phyloP scores from a whole-genome alignment of 2,329 filamentous ascomycete genomes.

The Phyllosticta citribraziliensis region DNA sequence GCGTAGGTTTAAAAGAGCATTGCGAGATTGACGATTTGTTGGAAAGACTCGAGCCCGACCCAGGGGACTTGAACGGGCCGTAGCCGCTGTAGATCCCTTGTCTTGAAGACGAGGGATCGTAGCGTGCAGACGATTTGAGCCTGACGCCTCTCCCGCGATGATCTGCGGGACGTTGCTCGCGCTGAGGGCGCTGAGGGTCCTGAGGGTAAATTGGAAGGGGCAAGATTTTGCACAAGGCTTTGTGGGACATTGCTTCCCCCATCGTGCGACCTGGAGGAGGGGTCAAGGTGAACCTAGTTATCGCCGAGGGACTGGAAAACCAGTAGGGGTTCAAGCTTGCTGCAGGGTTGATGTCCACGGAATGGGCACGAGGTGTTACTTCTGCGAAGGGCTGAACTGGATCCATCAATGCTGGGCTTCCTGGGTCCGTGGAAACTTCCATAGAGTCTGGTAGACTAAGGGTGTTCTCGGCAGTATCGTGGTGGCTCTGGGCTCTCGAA shows the following conservation, averaged over 20 bases:
- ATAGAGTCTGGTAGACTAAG: neutral
- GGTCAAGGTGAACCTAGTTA: neutral
- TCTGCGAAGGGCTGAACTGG: neutral
- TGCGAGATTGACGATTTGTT: neutral
- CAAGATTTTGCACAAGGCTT: neutral
- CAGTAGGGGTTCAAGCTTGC: neutral
- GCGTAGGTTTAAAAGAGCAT: neutral
- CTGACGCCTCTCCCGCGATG: neutral
- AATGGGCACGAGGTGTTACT: neutral
- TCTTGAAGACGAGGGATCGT: neutral
- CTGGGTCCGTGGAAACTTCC: neutral
- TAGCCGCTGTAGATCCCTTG: neutral
- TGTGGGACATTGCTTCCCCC: neutral
- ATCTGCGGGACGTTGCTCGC: neutral
- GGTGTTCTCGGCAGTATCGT: neutral
- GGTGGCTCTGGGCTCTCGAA: neutral
- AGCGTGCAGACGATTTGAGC: neutral
- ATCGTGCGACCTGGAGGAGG: neutral
- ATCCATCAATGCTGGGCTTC: neutral
- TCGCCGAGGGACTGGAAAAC: neutral
- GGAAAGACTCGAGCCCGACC: neutral
- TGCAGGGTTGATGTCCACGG: neutral
- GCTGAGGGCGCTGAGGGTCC: neutral
- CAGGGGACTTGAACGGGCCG: too few relatives aligned
- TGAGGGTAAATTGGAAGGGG: neutral